A percentile compares a stretch with the other conserved stretches of the same genome.
phyloP scores from a whole-genome alignment of 2,329 filamentous ascomycete genomes.

The Lojkania enalia region DNA sequence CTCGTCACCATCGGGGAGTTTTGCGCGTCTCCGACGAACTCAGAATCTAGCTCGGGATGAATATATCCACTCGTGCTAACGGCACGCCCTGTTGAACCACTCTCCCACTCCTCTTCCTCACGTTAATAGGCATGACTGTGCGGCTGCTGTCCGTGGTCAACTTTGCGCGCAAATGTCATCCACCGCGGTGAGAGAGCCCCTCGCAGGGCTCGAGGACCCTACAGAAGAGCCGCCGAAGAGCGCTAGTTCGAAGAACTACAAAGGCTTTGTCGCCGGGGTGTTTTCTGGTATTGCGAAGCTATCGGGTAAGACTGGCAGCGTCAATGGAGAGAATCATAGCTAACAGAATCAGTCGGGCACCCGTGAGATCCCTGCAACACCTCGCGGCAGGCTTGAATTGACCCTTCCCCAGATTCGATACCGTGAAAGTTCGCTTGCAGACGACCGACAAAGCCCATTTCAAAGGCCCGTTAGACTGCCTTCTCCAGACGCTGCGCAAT shows the following conservation, averaged over 20 bases:
- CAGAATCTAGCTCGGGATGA: not conserved
- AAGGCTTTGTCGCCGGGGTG: conserved; percentile 95
- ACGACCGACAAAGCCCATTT: conserved; percentile 80
- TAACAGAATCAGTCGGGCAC: conserved; percentile 57
- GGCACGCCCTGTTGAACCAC: not conserved
- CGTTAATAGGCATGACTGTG: conserved; percentile 26
- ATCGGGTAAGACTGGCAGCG: conserved; percentile 60
- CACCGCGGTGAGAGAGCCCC: conserved; percentile 36
- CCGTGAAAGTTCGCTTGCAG: conserved; percentile 93
- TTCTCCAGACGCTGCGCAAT: conserved; percentile 79
- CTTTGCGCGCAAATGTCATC: conserved; percentile 37
- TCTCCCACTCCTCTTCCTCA: not conserved
- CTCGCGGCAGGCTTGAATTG: conserved; percentile 6
- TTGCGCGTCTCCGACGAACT: conserved; percentile 33
- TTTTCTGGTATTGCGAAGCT: conserved; percentile 94
- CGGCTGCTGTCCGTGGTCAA: conserved; percentile 3
- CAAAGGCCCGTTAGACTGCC: conserved; percentile 81
- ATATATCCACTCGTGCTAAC: conserved; percentile 15
- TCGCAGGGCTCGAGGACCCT: conserved; percentile 31
- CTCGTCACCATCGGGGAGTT: conserved; percentile 42
- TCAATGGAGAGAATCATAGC: not conserved
- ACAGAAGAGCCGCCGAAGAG: conserved; percentile 32
- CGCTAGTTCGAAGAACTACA: conserved; percentile 66
- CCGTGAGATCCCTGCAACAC: conserved; percentile 49
- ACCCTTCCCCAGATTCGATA: conserved; percentile 71